Conservation (phyloP, 768 basidiomycete genomes). For the Auricularia sp. region DNA sequence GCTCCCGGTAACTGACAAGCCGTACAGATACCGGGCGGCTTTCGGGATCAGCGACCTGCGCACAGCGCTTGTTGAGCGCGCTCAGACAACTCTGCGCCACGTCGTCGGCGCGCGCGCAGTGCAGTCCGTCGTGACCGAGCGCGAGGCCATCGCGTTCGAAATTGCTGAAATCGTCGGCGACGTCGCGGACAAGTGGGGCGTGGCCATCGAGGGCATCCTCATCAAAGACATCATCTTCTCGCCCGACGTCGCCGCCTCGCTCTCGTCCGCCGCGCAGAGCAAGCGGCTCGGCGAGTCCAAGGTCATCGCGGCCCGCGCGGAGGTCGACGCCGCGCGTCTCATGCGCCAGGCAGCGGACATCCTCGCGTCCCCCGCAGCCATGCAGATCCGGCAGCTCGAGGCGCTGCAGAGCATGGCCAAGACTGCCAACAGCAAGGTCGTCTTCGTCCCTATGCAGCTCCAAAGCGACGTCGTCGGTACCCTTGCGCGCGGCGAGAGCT, state of each 20-base stretch:
- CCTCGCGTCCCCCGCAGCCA: conserved; percentile 86
- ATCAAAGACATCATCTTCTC: conserved; percentile 94
- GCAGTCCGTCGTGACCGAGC: conserved; percentile 94
- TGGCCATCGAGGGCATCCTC: conserved; percentile 90
- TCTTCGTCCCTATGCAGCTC: conserved; percentile 90
- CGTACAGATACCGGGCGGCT: conserved; percentile 84
- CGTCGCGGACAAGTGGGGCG: conserved; percentile 93
- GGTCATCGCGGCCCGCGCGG: conserved; percentile 90
- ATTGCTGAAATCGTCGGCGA: conserved; percentile 94
- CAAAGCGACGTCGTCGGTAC: conserved; percentile 61
- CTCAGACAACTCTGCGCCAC: conserved; percentile 93
- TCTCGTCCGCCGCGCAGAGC: conserved; percentile 93
- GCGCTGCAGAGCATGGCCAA: conserved; percentile 94
- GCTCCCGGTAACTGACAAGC: conserved; percentile 30
- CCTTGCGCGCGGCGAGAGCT: conserved; percentile 17
- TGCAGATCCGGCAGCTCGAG: conserved; percentile 97
- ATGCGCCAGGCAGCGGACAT: conserved; percentile 98
- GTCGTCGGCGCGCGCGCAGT: conserved; percentile 92
- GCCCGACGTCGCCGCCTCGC: conserved; percentile 76
- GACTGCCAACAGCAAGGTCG: conserved; percentile 77
- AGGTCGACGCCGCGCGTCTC: conserved; percentile 88
- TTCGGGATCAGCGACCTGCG: conserved; percentile 90
- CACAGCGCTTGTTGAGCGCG: conserved; percentile 72
- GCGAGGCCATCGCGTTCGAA: conserved; percentile 92
- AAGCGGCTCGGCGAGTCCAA: conserved; percentile 96